Evolutionary conservation across 106 monocot genomes (phyloP).

Genomic region (Dioscorea alata): DNA sequence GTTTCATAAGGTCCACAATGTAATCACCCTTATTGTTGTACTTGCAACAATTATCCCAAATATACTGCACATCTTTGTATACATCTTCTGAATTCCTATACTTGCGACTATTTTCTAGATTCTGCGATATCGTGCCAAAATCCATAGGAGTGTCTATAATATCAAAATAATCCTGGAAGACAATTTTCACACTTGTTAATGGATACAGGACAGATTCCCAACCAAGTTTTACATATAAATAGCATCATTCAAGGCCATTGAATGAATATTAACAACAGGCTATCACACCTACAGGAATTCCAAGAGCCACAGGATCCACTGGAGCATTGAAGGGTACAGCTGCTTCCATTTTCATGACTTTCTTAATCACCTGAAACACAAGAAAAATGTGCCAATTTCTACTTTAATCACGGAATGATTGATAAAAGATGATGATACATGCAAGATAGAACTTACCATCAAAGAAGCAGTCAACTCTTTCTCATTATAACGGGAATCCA

Average conservation of each 20-base stretch:
- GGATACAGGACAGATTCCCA: no score
- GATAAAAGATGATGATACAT: not conserved
- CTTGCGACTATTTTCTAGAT: slow-evolving; percentile 64
- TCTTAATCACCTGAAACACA: slow-evolving; percentile 68
- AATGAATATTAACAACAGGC: no score
- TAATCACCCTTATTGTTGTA: slow-evolving; percentile 99
- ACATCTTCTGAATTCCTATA: slow-evolving; percentile 88
- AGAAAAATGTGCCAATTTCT: not conserved
- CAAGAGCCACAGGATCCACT: slow-evolving; percentile 86
- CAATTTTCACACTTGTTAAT: not conserved
- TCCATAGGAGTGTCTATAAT: slow-evolving; percentile 95
- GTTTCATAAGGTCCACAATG: slow-evolving; percentile 85
- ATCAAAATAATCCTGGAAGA: slow-evolving; percentile 93
- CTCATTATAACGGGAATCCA: slow-evolving; percentile 37
- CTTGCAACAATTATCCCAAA: slow-evolving; percentile 91
- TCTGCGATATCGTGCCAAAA: slow-evolving; percentile 80
- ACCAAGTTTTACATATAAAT: no score
- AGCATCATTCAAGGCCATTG: no score
- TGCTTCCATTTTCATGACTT: slow-evolving; percentile 99
- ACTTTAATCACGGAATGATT: not conserved
- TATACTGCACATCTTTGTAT: slow-evolving; percentile 81
- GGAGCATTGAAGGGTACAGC: slow-evolving; percentile 90
- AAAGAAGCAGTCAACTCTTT: slow-evolving; percentile 66
- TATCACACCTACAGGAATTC: slow-evolving; percentile 71
- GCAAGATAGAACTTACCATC: slow-evolving; percentile 28